Base-by-base conservation (phyloP, 2,329 filamentous ascomycete species). In the Thelonectria rubi region DNA sequence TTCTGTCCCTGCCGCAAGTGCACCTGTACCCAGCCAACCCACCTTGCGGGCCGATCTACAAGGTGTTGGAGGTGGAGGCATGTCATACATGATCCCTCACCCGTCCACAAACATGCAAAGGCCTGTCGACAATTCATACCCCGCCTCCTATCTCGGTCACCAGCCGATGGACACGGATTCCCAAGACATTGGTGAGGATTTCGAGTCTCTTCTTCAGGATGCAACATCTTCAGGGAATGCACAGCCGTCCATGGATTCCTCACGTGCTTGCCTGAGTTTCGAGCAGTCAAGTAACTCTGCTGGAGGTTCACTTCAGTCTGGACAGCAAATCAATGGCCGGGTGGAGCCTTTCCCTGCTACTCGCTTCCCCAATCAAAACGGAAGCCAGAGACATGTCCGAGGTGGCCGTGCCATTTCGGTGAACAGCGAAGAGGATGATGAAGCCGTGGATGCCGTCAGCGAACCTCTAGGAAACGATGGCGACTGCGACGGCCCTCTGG, bases 11-110 rank as follows among this genome's bases (percentile, higher is more conserved):
- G 10, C 18, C 58, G 52, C 15, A 34, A 20, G 24, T 58, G 64
- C 17, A 68, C 26, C 37, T 9, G 18, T 26, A 4, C 14, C 45
- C 46, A 64, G 60, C 12, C 55, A 66, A 43, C 54, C 57, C 37
- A 63, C 64, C 15, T 57, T 63, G 17, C 65, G 62, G 17, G 37
- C 71, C 46, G 69, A 68, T 24, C 64, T 71, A 9, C 59, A 68
- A 53, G 74, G 72, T 7, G 65, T 76, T 45, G 72, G 72, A 24
- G 73, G 71, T 42, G 72, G 72, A 24, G 73, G 71, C 20, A 69
- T 72, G 26, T 70, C 62, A 34, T 68, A 69, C 37, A 17, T 71
- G 40, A 62, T 67, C 18, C 45, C 65, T 6, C 58, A 63, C 30
- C 51, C 62, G 21, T 54, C 63, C 6, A 32, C 60, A 50, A 53